Evolutionary conservation across 2,329 filamentous ascomycete species (phyloP).

Genomic region (Calonectria ilicicola): DNA sequence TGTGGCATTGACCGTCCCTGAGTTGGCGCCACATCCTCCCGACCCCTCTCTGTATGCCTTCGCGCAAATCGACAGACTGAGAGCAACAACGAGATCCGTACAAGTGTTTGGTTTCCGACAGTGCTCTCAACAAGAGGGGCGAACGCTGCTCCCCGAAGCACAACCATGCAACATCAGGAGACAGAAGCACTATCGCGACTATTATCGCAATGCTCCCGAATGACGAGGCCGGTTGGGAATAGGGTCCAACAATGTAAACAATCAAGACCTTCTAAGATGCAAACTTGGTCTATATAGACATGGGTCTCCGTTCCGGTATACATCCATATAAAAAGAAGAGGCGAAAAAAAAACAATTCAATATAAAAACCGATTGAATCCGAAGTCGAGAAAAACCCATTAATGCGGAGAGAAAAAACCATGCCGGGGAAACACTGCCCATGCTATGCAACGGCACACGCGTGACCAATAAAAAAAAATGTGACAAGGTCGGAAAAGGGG

Average conservation of each 20-base stretch:
- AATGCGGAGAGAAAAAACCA: conserved; percentile 27
- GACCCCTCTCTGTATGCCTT: background rate
- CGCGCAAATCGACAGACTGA: background rate
- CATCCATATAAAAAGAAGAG: conserved; percentile 24
- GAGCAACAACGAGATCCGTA: background rate
- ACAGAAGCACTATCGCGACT: conserved; percentile 7
- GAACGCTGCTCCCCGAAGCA: background rate
- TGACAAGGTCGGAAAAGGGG: conserved; percentile 5
- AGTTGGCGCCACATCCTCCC: background rate
- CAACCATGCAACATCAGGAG: background rate
- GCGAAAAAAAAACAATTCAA: conserved; percentile 12
- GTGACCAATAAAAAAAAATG: conserved; percentile 28
- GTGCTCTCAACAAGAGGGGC: conserved; percentile 3
- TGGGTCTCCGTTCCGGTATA: conserved; percentile 34
- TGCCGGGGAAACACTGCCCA: conserved; percentile 25
- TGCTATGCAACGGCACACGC: conserved; percentile 33
- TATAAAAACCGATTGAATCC: conserved; percentile 8
- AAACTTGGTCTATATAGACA: conserved; percentile 39
- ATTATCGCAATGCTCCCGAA: conserved; percentile 8
- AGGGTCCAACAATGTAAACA: conserved; percentile 20
- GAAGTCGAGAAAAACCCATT: conserved; percentile 18
- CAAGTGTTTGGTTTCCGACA: background rate
- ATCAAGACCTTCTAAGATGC: conserved; percentile 39
- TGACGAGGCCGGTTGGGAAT: conserved; percentile 7
- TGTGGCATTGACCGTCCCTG: background rate